Evolutionary conservation across 1,139 yeast genomes (phyloP).

Genomic region (Meyerozyma smithsonii): DNA sequence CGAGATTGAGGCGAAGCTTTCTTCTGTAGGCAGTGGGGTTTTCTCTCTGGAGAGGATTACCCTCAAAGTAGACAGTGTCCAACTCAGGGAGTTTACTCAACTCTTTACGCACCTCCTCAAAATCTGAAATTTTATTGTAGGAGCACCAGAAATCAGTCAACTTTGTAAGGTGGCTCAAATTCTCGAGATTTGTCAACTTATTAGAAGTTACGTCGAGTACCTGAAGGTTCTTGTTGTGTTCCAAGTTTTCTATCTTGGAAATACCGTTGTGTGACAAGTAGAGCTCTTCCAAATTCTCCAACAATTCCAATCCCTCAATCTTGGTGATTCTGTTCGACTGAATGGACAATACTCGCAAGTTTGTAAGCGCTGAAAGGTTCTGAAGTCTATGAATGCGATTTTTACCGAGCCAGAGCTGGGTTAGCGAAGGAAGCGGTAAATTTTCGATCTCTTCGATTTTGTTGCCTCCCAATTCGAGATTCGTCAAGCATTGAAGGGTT

Average conservation of each 20-base stretch:
- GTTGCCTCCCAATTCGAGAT: slow-evolving; percentile 91
- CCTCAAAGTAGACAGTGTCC: slow-evolving; percentile 91
- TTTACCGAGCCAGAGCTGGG: slow-evolving; percentile 91
- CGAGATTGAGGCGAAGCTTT: slow-evolving; percentile 68
- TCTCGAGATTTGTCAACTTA: slow-evolving; percentile 54
- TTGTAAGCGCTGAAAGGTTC: slow-evolving; percentile 56
- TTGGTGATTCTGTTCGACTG: slow-evolving; percentile 81
- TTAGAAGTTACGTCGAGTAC: slow-evolving; percentile 84
- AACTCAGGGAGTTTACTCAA: slow-evolving; percentile 59
- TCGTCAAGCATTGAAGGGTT: slow-evolving; percentile 52
- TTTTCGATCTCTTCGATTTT: slow-evolving; percentile 62
- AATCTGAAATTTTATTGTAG: slow-evolving; percentile 61
- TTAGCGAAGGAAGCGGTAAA: slow-evolving; percentile 51
- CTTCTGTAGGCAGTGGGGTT: slow-evolving; percentile 82
- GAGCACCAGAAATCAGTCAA: slow-evolving; percentile 96
- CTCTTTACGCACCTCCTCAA: slow-evolving; percentile 64
- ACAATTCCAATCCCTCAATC: slow-evolving; percentile 74
- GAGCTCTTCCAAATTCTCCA: slow-evolving; percentile 73
- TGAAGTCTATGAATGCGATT: slow-evolving; percentile 67
- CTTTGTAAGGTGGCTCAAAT: slow-evolving; percentile 57
- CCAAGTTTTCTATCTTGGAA: slow-evolving; percentile 70
- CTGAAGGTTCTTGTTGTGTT: slow-evolving; percentile 59
- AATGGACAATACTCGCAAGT: slow-evolving; percentile 74
- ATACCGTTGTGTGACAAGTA: slow-evolving; percentile 87
- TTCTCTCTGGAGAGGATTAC: slow-evolving; percentile 78